Percentiles rank a stretch among this genome's conserved stretches.
Conservation (phyloP, 345 rosid genomes). For the Camelina sativa region DNA sequence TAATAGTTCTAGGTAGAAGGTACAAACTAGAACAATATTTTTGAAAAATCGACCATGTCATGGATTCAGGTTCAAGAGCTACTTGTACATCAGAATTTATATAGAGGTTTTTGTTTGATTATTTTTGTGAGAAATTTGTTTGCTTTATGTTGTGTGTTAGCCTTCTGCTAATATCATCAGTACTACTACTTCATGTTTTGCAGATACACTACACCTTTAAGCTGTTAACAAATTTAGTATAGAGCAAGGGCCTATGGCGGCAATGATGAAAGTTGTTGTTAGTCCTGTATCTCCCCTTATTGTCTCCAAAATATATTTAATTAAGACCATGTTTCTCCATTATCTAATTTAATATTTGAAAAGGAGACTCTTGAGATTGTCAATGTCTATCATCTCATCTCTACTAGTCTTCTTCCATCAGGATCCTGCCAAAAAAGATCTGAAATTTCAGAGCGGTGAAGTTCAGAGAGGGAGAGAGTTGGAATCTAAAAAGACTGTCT, state of each 20-base stretch:
- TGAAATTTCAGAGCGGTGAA: conserved; percentile 13
- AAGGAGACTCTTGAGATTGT: conserved; percentile 1
- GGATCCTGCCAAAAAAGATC: conserved; percentile 18
- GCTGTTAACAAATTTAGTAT: conserved; percentile 63
- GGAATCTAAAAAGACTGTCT: neutral
- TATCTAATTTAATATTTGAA: conserved; percentile 11
- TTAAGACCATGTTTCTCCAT: conserved; percentile 23
- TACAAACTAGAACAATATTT: neutral
- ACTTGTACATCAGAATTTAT: conserved; percentile 51
- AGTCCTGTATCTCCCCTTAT: conserved; percentile 2
- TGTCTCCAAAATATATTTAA: neutral
- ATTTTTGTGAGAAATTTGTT: conserved; percentile 19
- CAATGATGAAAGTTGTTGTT: conserved; percentile 63
- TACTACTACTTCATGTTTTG: conserved; percentile 25
- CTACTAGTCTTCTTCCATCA: conserved; percentile 14
- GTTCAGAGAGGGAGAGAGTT: neutral
- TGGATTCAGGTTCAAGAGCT: conserved; percentile 36
- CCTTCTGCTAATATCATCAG: conserved; percentile 7
- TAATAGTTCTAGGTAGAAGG: neutral
- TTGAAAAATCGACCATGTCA: neutral
- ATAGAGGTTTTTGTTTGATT: conserved; percentile 53
- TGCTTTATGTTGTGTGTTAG: neutral
- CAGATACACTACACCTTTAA: conserved; percentile 82
- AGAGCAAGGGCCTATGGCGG: conserved; percentile 71
- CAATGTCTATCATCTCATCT: conserved; percentile 20